These are phyloP conservation scores for Tylopilus felleus DNA, from an alignment of 768 basidiomycete species.

Conservation along the genomic window DNA sequence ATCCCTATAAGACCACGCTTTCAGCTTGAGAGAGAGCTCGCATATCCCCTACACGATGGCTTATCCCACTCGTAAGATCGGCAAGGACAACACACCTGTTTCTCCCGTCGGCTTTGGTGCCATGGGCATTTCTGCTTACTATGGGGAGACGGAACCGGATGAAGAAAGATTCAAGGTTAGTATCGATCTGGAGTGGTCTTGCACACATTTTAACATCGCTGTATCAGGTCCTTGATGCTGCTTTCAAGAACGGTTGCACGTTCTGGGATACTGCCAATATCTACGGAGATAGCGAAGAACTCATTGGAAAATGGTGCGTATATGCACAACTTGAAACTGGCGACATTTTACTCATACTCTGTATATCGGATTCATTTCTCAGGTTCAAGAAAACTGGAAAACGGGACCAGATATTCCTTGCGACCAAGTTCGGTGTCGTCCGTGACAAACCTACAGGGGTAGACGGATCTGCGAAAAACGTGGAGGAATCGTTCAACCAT, in stretches of 20 bases:
- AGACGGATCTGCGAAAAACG: conserved; percentile 41
- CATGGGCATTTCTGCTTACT: conserved; percentile 53
- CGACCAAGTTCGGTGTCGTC: conserved; percentile 52
- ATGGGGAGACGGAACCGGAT: conserved; percentile 40
- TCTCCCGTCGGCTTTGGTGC: conserved; percentile 57
- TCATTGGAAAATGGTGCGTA: conserved; percentile 37
- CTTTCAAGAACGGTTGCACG: conserved; percentile 39
- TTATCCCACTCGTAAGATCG: conserved; percentile 44
- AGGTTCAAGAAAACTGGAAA: conserved; percentile 1
- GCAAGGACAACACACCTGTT: conserved; percentile 24
- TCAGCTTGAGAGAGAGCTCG: neutral
- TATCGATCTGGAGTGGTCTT: neutral
- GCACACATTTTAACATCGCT: neutral
- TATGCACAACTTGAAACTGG: neutral
- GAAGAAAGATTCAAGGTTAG: conserved; percentile 58
- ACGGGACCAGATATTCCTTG: conserved; percentile 48
- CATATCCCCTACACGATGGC: neutral
- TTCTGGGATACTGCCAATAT: conserved; percentile 47
- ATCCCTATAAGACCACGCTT: neutral
- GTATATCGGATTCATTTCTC: neutral
- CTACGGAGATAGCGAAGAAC: conserved; percentile 42
- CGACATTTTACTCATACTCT: neutral
- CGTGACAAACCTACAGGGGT: conserved; percentile 25
- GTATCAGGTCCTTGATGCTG: conserved; percentile 41
- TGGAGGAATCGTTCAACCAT: conserved; percentile 34